These are phyloP conservation scores for Quillaja saponaria DNA, from an alignment of 306 rosid species.

Conservation along the genomic window DNA sequence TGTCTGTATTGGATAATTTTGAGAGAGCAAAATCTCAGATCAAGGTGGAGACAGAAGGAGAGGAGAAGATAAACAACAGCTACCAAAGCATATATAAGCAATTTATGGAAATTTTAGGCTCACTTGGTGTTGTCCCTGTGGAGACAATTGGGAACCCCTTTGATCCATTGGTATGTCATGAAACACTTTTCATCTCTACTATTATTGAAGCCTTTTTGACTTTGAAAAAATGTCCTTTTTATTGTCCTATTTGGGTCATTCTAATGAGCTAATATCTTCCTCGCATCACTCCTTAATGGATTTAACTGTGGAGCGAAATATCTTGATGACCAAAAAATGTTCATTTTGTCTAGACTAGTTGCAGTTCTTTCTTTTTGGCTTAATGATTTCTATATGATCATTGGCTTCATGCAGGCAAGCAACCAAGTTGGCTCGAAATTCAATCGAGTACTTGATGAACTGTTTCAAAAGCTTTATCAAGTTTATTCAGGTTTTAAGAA, in stretches of 20 bases:
- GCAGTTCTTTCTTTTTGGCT: conserved; percentile 8
- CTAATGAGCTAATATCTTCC: conserved; percentile 7
- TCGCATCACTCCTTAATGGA: neutral
- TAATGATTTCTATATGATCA: conserved; percentile 39
- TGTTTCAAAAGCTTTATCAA: conserved; percentile 50
- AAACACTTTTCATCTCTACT: conserved; percentile 18
- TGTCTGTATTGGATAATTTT: conserved; percentile 82
- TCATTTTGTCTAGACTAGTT: too few relatives aligned
- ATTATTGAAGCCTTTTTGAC: conserved; percentile 14
- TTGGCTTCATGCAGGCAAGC: conserved; percentile 56
- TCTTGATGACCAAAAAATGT: neutral
- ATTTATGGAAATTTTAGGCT: conserved; percentile 68
- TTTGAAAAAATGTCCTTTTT: conserved; percentile 1
- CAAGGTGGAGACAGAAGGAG: conserved; percentile 89
- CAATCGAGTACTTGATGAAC: conserved; percentile 58
- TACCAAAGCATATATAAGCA: conserved; percentile 93
- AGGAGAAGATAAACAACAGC: conserved; percentile 85
- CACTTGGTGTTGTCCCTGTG: conserved; percentile 78
- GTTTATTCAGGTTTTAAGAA: conserved; percentile 64
- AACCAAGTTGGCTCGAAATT: conserved; percentile 78
- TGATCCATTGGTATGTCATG: conserved; percentile 86
- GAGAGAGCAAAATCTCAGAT: conserved; percentile 93
- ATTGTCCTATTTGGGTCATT: neutral
- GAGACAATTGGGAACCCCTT: conserved; percentile 84
- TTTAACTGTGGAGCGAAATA: neutral